These are phyloP conservation scores for Phytophthora sansomeana DNA, from an alignment of 352 stramenopile species.

Conservation along the genomic window DNA sequence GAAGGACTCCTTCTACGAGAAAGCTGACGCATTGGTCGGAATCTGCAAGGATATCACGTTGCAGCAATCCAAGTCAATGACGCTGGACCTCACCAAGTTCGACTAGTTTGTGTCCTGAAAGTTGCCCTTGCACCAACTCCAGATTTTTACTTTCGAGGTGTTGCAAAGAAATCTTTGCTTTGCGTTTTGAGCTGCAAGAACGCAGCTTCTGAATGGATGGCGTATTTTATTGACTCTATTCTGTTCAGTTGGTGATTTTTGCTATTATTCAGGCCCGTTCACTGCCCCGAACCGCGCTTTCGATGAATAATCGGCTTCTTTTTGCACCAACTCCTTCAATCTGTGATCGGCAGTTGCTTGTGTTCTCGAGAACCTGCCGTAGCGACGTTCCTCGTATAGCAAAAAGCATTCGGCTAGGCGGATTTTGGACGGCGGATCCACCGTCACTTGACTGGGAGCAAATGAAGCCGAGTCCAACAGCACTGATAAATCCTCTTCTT, in stretches of 20 bases:
- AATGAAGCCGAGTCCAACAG: constrained; percentile 67
- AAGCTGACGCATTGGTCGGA: constrained; percentile 93
- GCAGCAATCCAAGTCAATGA: constrained; percentile 81
- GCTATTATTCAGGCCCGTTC: constrained; percentile 18
- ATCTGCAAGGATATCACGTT: constrained; percentile 87
- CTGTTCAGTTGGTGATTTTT: background rate
- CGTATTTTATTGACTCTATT: background rate
- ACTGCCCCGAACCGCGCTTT: constrained; percentile 54
- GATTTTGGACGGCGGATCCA: constrained; percentile 59
- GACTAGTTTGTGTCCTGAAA: constrained; percentile 29
- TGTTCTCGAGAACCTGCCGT: constrained; percentile 46
- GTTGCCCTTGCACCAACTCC: background rate
- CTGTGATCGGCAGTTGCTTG: constrained; percentile 50
- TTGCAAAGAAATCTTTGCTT: background rate
- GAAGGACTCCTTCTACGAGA: constrained; percentile 98
- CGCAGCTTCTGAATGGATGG: constrained; percentile 13
- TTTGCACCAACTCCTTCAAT: constrained; percentile 62
- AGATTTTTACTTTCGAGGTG: constrained; percentile 23
- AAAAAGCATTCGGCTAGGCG: constrained; percentile 66
- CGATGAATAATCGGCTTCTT: constrained; percentile 66
- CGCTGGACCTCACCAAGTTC: constrained; percentile 83
- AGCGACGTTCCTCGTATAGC: constrained; percentile 62
- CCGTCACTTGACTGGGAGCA: constrained; percentile 29
- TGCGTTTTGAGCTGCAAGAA: constrained; percentile 1
- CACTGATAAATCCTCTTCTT: constrained; percentile 62